Base-by-base conservation (phyloP, 2,329 filamentous ascomycete genomes). In the Phialophora macrospora region DNA sequence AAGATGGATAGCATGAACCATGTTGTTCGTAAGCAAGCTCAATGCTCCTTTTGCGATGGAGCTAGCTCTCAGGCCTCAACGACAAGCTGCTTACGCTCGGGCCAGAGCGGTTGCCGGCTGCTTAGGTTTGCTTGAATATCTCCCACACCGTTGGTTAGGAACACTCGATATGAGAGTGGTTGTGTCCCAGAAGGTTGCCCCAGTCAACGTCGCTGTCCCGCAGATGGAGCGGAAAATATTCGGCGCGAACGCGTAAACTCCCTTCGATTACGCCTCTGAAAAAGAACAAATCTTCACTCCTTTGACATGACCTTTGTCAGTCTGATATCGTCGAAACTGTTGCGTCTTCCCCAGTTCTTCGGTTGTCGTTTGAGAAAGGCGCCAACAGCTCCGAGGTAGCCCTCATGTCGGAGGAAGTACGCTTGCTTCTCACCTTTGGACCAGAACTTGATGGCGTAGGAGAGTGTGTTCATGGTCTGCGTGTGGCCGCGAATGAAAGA, bases 371-470 rank as follows among this genome's bases (percentile, higher is more conserved):
- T 96, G 66, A 99, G 81, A 76, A 99, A 99, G 0, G 95, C 95
- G 1, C 95, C 95, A 0, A 98, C 95, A 22, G 93, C 87, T 9
- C 95, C 95, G 0, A 99, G 85, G 76, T 98, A 99, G 28, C 95
- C 95, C 78, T 99, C 95, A 74, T 99, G 95, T 5, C 95, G 85
- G 66, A 99, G 77, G 77, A 99, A 99, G 77, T 97, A 98, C 0
- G 95, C 95, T 78, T 97, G 92, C 78, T 97, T 97, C 74, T 88
- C 84, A 49, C 93, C 94, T 75, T 95, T 92, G 71, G 90, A 93
- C 95, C 95, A 99, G 80, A 98, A 99, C 72, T 92, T 92, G 80
- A 99, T 97, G 75, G 94, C 95, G 75, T 97, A 99, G 62, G 90
- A 93, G 9, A 99, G 83, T 0, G 95, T 98, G 78, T 98, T 96